Evolutionary conservation across 495 filamentous ascomycete species (phyloP).

Genomic region (Clohesyomyces aquaticus): DNA sequence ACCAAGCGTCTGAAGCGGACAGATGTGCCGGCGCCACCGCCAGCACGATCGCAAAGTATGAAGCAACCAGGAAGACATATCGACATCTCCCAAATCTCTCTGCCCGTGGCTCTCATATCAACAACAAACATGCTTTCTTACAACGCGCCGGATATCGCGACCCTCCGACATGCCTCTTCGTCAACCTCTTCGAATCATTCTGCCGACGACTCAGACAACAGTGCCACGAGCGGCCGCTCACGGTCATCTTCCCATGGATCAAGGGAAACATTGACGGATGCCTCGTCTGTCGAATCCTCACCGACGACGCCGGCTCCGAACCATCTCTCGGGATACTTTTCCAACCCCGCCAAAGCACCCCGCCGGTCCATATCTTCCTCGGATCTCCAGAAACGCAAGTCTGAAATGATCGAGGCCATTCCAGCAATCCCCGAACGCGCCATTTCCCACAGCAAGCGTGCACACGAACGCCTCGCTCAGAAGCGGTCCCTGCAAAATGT

Average conservation of each 20-base stretch:
- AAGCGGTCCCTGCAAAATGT: conserved; percentile 63
- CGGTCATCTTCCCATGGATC: conserved; percentile 52
- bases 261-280: conserved; percentile 71
- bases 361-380: conserved; percentile 48
- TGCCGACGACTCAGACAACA: conserved; percentile 63
- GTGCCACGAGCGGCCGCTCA: conserved; percentile 35
- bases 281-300: conserved; percentile 64
- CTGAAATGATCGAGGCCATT: conserved; percentile 51
- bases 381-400: conserved; percentile 46
- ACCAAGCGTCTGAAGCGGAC: conserved; percentile 38
- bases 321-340: conserved; percentile 82
- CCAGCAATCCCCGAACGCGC: conserved; percentile 70
- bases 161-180: conserved; percentile 49
- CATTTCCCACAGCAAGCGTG: conserved; percentile 81
- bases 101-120: conserved; percentile 81
- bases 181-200: conserved; percentile 57
- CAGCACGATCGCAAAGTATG: conserved; percentile 41
- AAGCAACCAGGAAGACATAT: conserved; percentile 47
- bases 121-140: conserved; percentile 96
- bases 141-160: conserved; percentile 77
- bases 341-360: conserved; percentile 49
- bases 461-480: conserved; percentile 66
- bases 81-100: conserved; percentile 70
- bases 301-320: conserved; percentile 68
- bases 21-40: conserved; percentile 26